Evolutionary conservation across 768 basidiomycete species (phyloP), one percentile per base, ranked within the genome.

Genomic region (Amylocystis lapponica): DNA sequence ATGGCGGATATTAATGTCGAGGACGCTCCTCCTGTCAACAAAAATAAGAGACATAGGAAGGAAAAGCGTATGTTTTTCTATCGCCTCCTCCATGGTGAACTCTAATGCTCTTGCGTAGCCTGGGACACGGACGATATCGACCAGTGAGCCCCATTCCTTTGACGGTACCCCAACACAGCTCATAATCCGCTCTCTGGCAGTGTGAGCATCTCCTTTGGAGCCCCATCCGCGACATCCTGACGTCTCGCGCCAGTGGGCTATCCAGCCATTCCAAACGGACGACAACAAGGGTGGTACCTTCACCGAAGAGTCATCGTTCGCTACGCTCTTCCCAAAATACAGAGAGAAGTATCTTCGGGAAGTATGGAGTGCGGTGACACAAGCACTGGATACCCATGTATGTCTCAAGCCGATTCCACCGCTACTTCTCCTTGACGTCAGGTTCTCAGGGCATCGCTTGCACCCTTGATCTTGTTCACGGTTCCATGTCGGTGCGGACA

Each of bases 71-170:
- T 59, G 90, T 66, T 8, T 8, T 36, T 22, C 39, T 38, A 60
- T 49, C 37, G 43, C 40, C 56, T 40, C 53, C 23, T 52, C 30
- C 27, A 43, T n/a, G 20, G 33, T 27, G 2, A 23, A 35, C 48
- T n/a, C n/a, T n/a, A n/a, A n/a, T n/a, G n/a, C n/a, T n/a, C n/a
- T n/a, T n/a, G n/a, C n/a, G n/a, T n/a, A 97, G 95, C 94, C 58
- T 98, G 95, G 95, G 95, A 98, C 60, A 97, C 94, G 33, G 94
- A 97, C 63, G 95, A 96, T 55, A 92, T 97, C 65, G 89, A 97
- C 74, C 94, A 96, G 92, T 95, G 62, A 81, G 92, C 63, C 7
- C n/a, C 33, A 22, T 21, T 20, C 30, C 39, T 11, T 10, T 19
- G 39, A 16, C 33, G 16, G 34, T 36, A 5, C 14, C 11, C 19